Base-by-base conservation (phyloP, 2,329 filamentous ascomycete genomes). In the Hypoxylon sp. region DNA sequence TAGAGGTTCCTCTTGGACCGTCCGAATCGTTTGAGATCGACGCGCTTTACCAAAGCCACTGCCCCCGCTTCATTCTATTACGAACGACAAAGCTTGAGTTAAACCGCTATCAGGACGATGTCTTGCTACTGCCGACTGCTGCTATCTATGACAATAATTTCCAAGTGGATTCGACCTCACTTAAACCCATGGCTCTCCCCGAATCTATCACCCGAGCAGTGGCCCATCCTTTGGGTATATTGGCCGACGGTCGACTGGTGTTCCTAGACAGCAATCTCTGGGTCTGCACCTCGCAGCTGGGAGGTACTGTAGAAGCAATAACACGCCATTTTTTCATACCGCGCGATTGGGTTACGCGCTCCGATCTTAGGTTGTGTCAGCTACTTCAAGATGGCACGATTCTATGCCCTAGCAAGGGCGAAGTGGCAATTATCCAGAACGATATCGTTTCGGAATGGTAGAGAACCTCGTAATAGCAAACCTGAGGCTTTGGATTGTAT, bases 281-380 rank as follows among this genome's bases (percentile, higher is more conserved):
- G 64, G 64, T 71, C 6, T 70, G 71, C 50, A 70, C 67, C 10
- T 37, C 59, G 8, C 28, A 55, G 3, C 24, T 65, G 7, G 6
- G 26, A 5, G 26, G 39, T 0, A 44, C 28, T 19, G n/a, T 46
- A 6, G 30, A 20, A 4, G 26, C 47, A 2, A 34, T 68, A 4
- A 66, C 32, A n/a, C 56, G 64, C 13, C 68, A 72, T 46, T 72
- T 71, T 47, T 72, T 71, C 28, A 19, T 72, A 4, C 71, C 71
- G 3, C 59, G 60, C 1, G 70, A 72, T 59, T 72, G 70, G 71
- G 49, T 72, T 11, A 69, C 62, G 3, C 53, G 51, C 8, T 28
- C 59, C 4, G 64, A 53, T 3, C 48, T 71, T 43, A 51, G 49
- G 17, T 41, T 69, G 15, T 65, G 63, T 13, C 62, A 62, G 6